Conservation (phyloP, 1,139 yeast genomes). For the Debaryomycetaceae sp. region DNA sequence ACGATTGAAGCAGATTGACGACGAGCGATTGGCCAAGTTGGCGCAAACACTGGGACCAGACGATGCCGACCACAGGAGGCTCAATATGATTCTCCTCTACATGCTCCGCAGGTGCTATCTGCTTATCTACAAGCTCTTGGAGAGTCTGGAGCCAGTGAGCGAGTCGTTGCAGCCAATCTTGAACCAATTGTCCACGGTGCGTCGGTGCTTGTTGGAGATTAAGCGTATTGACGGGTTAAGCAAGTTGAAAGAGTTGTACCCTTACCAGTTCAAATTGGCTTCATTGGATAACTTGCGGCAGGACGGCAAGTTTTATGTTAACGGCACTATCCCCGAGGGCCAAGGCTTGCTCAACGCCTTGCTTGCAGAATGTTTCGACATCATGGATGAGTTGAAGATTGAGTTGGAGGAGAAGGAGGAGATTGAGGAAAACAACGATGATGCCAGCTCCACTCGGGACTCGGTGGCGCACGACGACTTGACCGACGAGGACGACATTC, state of each 20-base stretch:
- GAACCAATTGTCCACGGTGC: constrained; percentile 86
- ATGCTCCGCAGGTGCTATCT: constrained; percentile 87
- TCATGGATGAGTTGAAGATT: constrained; percentile 81
- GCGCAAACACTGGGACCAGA: constrained; percentile 13
- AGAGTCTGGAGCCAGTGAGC: constrained; percentile 90
- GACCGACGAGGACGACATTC: constrained; percentile 25
- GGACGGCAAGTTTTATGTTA: constrained; percentile 89
- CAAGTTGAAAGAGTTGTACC: constrained; percentile 82
- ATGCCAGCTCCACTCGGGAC: constrained; percentile 16
- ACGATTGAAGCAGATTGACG: constrained; percentile 67
- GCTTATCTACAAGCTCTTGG: constrained; percentile 78
- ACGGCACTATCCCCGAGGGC: constrained; percentile 90
- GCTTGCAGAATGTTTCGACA: constrained; percentile 91
- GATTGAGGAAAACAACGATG: constrained; percentile 17
- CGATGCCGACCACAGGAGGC: constrained; percentile 21
- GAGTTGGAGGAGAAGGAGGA: constrained; percentile 74
- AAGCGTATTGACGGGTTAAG: constrained; percentile 90
- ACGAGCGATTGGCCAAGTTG: constrained; percentile 45
- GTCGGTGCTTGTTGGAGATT: constrained; percentile 82
- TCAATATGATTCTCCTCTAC: constrained; percentile 68
- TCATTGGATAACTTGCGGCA: constrained; percentile 79
- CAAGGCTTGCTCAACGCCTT: constrained; percentile 90
- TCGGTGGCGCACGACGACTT: constrained; percentile 14
- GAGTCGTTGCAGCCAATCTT: constrained; percentile 91
- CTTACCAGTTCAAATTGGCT: constrained; percentile 90